phyloP scores from a whole-genome alignment of 306 rosid genomes.

The Crotalaria pallida region DNA sequence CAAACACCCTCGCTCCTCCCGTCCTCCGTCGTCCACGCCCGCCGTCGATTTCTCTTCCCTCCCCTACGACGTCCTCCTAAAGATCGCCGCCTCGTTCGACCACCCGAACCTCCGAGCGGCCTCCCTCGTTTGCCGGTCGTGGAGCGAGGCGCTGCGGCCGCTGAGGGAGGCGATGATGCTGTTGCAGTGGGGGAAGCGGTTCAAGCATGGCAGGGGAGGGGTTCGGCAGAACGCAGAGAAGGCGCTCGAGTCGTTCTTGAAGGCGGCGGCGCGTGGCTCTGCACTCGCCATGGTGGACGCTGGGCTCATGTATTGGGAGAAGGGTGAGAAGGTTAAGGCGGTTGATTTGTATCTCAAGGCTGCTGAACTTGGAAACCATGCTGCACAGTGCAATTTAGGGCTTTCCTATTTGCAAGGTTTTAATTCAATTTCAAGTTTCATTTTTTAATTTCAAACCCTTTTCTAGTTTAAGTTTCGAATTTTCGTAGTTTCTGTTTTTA shows the following conservation, averaged over 20 bases:
- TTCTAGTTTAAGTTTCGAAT: not conserved
- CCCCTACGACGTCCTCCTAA: conserved; percentile 58
- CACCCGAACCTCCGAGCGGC: conserved; percentile 53
- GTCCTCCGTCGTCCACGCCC: not conserved
- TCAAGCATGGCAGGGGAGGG: conserved; percentile 72
- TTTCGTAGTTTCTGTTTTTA: not conserved
- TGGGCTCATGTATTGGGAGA: conserved; percentile 78
- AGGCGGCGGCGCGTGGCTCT: conserved; percentile 69
- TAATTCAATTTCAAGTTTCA: not conserved
- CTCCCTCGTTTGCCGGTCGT: conserved; percentile 68
- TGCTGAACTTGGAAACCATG: conserved; percentile 60
- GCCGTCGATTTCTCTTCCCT: conserved; percentile 52
- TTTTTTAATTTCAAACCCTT: not conserved
- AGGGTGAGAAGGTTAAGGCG: conserved; percentile 48
- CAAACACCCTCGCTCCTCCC: conserved; percentile 15
- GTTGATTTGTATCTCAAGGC: conserved; percentile 51
- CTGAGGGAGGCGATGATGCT: conserved; percentile 69
- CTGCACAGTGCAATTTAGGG: conserved; percentile 86
- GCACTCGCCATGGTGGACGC: conserved; percentile 88
- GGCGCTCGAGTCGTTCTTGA: conserved; percentile 64
- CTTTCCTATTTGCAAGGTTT: conserved; percentile 77
- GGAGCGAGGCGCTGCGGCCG: conserved; percentile 67
- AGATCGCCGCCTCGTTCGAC: conserved; percentile 51
- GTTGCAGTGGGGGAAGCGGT: conserved; percentile 64
- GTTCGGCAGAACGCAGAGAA: conserved; percentile 43